A percentile compares a stretch with the other conserved stretches of the same genome.
Conservation (phyloP, 352 stramenopile species). For the Phytopythium delawarense region DNA sequence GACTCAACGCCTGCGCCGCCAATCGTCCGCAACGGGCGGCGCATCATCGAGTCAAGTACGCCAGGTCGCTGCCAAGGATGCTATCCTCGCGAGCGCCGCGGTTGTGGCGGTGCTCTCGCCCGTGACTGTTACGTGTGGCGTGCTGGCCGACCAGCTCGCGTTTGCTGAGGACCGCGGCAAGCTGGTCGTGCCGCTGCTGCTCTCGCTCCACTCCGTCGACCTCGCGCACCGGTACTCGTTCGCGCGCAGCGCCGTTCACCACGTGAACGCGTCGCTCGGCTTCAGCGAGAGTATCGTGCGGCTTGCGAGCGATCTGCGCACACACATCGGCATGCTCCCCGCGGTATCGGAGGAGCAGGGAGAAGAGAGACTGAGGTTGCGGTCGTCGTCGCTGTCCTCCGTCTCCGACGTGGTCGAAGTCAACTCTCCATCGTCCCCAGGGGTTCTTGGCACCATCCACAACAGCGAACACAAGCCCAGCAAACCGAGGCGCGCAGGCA, state of each 20-base stretch:
- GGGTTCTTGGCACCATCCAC: background rate
- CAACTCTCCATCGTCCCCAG: slow-evolving; percentile 12
- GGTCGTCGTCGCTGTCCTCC: slow-evolving; percentile 18
- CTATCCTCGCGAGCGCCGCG: slow-evolving; percentile 59
- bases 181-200: slow-evolving; percentile 60
- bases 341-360: slow-evolving; percentile 14
- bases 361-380: slow-evolving; percentile 7
- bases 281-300: slow-evolving; percentile 69
- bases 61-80: slow-evolving; percentile 70
- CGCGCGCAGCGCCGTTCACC: slow-evolving; percentile 64
- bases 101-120: slow-evolving; percentile 71
- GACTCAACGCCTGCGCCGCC: slow-evolving; percentile 1
- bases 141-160: slow-evolving; percentile 69
- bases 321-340: slow-evolving; percentile 20
- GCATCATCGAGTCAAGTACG: slow-evolving; percentile 45
- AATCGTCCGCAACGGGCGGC: slow-evolving; percentile 12
- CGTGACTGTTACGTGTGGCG: slow-evolving; percentile 59
- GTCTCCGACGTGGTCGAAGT: slow-evolving; percentile 29
- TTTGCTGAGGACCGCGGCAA: slow-evolving; percentile 81
- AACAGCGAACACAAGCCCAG: background rate
- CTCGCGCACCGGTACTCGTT: slow-evolving; percentile 80
- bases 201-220: slow-evolving; percentile 72
- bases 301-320: slow-evolving; percentile 40
- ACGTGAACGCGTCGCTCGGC: slow-evolving; percentile 77
- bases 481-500: background rate